A percentile compares a stretch with the other conserved stretches of the same genome.
Conservation (phyloP, 345 rosid species). For the Trapa bicornis region DNA sequence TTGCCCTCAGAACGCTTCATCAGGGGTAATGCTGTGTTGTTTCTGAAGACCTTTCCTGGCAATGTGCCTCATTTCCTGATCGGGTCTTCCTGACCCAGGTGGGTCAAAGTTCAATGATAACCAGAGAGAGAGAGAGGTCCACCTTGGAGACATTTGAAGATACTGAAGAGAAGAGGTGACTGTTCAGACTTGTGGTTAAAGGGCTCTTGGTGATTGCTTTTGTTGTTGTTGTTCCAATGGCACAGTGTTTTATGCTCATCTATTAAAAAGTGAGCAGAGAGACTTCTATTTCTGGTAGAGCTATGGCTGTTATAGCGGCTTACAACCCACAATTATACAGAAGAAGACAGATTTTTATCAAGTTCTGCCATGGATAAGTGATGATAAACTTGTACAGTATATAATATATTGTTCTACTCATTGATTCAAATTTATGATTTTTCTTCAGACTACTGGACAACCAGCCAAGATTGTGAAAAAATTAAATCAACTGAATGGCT, state of each 20-base stretch:
- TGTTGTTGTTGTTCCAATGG: slow-evolving; percentile 69
- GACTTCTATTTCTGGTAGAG: not conserved
- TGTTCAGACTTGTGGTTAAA: slow-evolving; percentile 86
- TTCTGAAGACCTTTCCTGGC: no score
- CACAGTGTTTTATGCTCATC: slow-evolving; percentile 76
- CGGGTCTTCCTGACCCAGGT: slow-evolving; percentile 87
- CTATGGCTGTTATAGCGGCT: not conserved
- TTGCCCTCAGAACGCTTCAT: no score
- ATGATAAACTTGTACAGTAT: not conserved
- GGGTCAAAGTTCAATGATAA: slow-evolving; percentile 64
- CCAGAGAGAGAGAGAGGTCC: slow-evolving; percentile 50
- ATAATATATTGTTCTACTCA: slow-evolving; percentile 3
- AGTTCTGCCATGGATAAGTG: no score
- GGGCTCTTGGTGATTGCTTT: slow-evolving; percentile 86
- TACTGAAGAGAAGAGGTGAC: slow-evolving; percentile 94
- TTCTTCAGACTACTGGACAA: not conserved
- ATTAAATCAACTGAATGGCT: not conserved
- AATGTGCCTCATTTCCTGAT: no score
- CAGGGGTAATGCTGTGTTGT: no score
- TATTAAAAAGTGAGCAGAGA: slow-evolving; percentile 50
- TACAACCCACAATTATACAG: not conserved
- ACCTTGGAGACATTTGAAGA: slow-evolving; percentile 80
- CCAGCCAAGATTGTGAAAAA: not conserved
- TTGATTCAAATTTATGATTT: not conserved
- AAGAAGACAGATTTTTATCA: not conserved